Percentiles rank a stretch among this genome's conserved stretches.
These are phyloP conservation scores for Saposhnikovia divaricata DNA, from an alignment of 129 eudicot genomes.

Conservation along the genomic window DNA sequence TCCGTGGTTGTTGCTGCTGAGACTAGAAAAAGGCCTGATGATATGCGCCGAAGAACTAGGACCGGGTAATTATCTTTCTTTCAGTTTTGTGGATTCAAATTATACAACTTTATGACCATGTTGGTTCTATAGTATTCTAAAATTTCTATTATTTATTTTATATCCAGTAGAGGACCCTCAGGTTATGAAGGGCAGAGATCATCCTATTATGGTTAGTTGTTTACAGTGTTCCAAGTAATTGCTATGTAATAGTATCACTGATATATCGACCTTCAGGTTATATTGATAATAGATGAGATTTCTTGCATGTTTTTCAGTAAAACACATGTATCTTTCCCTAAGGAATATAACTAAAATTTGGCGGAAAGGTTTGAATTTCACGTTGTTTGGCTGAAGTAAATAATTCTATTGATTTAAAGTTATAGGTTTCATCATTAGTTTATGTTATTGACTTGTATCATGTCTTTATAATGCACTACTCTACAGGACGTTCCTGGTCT, in stretches of 20 bases:
- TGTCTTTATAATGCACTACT: slow-evolving; percentile 9
- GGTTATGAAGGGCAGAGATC: slow-evolving; percentile 44
- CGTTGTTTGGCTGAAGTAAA: not conserved
- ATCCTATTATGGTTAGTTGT: slow-evolving; percentile 31
- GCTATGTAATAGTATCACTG: not conserved
- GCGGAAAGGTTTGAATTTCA: not conserved
- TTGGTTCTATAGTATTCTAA: not conserved
- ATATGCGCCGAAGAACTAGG: slow-evolving; percentile 63
- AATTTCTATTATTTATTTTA: not conserved
- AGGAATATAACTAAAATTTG: not conserved
- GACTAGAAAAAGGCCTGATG: slow-evolving; percentile 64
- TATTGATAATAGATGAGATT: not conserved
- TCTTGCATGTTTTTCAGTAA: not conserved
- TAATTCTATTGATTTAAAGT: not conserved
- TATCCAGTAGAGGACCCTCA: slow-evolving; percentile 44
- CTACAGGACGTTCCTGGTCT: slow-evolving; percentile 42
- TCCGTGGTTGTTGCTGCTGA: slow-evolving; percentile 68
- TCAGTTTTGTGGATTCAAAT: not conserved
- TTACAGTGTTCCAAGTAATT: not conserved
- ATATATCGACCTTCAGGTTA: not conserved
- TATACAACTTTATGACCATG: not conserved
- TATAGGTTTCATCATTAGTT: not conserved
- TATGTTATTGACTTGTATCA: not conserved
- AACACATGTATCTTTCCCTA: not conserved
- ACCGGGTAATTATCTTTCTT: slow-evolving; percentile 27